Conservation (phyloP, 2,329 filamentous ascomycete genomes). For the Aspergillus fischeri region DNA sequence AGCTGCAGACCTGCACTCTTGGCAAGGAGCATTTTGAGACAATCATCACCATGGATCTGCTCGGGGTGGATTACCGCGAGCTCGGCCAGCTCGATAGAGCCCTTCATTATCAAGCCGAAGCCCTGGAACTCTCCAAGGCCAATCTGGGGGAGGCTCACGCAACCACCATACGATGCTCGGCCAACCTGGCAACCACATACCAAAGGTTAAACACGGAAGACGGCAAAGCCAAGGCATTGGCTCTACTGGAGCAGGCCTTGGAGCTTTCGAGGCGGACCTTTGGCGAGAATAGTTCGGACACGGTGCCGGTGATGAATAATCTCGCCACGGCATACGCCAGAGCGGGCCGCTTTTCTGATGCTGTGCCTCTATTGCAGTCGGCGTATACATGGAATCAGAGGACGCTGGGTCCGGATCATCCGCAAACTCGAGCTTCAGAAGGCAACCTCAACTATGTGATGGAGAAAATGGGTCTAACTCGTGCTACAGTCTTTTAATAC, state of each 20-base stretch:
- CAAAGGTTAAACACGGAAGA: neutral
- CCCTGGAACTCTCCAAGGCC: neutral
- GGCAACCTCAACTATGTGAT: neutral
- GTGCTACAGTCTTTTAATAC: neutral
- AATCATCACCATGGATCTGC: neutral
- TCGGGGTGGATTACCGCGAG: neutral
- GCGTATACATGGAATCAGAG: neutral
- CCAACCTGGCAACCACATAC: neutral
- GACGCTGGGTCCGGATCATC: neutral
- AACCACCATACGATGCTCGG: neutral
- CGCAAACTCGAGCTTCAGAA: neutral
- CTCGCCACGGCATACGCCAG: neutral
- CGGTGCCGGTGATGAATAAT: neutral
- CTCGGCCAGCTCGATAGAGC: neutral
- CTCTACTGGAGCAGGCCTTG: neutral
- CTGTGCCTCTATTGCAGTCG: neutral
- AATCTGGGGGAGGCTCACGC: neutral
- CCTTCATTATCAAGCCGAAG: neutral
- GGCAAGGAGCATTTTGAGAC: neutral
- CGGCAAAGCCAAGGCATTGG: neutral
- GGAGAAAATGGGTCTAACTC: neutral
- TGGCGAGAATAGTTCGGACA: neutral
- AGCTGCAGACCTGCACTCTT: neutral
- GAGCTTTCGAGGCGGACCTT: neutral
- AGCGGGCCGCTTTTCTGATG: neutral